Conservation (phyloP, 768 basidiomycete genomes). For the Boletus sensibilis region DNA sequence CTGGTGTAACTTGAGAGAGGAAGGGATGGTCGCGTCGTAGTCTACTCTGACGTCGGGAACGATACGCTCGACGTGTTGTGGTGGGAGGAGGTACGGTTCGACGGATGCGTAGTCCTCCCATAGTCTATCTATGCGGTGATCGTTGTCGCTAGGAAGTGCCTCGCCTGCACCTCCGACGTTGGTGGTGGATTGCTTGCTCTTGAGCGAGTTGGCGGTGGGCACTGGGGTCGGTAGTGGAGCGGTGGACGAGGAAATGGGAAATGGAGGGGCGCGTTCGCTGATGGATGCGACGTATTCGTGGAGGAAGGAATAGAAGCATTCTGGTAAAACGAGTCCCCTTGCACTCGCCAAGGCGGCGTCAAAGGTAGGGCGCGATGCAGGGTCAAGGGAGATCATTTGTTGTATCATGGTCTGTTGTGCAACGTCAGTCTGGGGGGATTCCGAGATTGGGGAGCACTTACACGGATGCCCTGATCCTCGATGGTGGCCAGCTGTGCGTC, state of each 20-base stretch:
- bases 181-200: slow-evolving; percentile 14
- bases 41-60: slow-evolving; percentile 57
- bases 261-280: slow-evolving; percentile 59
- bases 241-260: slow-evolving; percentile 39
- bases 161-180: slow-evolving; percentile 27
- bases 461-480: slow-evolving; percentile 79
- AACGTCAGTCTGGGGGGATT: slow-evolving; percentile 22
- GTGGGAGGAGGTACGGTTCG: slow-evolving; percentile 63
- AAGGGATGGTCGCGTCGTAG: slow-evolving; percentile 36
- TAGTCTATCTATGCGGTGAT: slow-evolving; percentile 76
- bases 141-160: slow-evolving; percentile 75
- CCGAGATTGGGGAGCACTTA: slow-evolving; percentile 39
- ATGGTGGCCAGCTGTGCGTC: slow-evolving; percentile 70
- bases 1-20: slow-evolving; percentile 59
- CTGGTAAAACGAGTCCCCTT: slow-evolving; percentile 81
- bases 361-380: slow-evolving; percentile 75
- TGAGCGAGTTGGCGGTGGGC: slow-evolving; percentile 29
- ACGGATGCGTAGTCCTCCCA: slow-evolving; percentile 87
- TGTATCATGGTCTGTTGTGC: slow-evolving; percentile 71
- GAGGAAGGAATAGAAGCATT: slow-evolving; percentile 92
- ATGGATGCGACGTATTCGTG: slow-evolving; percentile 84
- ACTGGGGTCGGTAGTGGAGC: slow-evolving; percentile 32
- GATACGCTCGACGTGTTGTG: slow-evolving; percentile 41
- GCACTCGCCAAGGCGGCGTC: slow-evolving; percentile 72
- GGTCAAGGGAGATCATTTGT: slow-evolving; percentile 86